These are phyloP conservation scores for Cryptococcus sp. DNA, from an alignment of 1,284 basidiomycete genomes.

Conservation along the genomic window DNA sequence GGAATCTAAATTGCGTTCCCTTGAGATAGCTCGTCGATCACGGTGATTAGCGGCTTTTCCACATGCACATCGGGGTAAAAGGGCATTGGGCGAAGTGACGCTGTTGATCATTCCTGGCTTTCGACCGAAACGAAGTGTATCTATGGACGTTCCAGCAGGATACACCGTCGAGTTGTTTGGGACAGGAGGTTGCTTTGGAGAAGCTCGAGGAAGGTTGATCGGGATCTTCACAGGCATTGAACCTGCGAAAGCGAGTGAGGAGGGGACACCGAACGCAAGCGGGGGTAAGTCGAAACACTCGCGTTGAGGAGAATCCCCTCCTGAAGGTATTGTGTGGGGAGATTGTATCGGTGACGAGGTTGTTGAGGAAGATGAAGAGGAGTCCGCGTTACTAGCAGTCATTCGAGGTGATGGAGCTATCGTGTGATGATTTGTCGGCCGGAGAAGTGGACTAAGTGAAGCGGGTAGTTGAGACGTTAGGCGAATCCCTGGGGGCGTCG, in stretches of 20 bases:
- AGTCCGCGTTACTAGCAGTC: slow-evolving; percentile 5
- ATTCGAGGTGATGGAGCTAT: slow-evolving; percentile 33
- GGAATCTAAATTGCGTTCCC: slow-evolving; percentile 25
- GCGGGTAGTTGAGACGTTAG: slow-evolving; percentile 36
- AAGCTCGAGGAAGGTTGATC: slow-evolving; percentile 10
- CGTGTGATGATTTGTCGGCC: slow-evolving; percentile 20
- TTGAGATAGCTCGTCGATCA: slow-evolving; percentile 15
- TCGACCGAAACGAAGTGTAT: slow-evolving; percentile 43
- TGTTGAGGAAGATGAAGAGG: slow-evolving; percentile 17
- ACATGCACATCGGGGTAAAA: slow-evolving; percentile 39
- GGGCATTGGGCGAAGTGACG: slow-evolving; percentile 41
- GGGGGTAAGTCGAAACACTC: slow-evolving; percentile 41
- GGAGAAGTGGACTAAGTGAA: slow-evolving; percentile 30
- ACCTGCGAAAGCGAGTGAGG: slow-evolving; percentile 16
- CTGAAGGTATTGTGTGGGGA: slow-evolving; percentile 34
- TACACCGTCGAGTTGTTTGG: slow-evolving; percentile 14
- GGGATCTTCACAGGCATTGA: slow-evolving; percentile 43
- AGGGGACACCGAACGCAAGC: slow-evolving; percentile 26
- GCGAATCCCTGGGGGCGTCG: slow-evolving; percentile 15
- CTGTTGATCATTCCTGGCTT: slow-evolving; percentile 37
- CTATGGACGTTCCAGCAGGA: slow-evolving; percentile 31
- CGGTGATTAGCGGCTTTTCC: slow-evolving; percentile 36
- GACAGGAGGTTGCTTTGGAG: slow-evolving; percentile 5
- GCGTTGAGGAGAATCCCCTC: slow-evolving; percentile 36
- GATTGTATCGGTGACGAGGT: slow-evolving; percentile 42